Base-by-base conservation (phyloP, 148 eudicot species). In the Drosera capensis region DNA sequence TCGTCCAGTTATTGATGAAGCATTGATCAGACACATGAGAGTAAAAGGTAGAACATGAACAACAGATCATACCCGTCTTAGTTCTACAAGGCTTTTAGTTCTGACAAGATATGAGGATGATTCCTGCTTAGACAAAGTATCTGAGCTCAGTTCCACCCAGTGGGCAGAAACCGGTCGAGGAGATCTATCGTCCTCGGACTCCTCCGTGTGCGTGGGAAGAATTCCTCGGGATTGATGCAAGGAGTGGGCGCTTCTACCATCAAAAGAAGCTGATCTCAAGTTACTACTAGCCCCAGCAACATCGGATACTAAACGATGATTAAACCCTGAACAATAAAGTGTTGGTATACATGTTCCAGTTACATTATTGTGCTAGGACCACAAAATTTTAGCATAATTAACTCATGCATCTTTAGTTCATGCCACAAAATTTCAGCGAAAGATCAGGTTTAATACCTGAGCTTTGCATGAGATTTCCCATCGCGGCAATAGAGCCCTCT, bases 181-280 rank as follows among this genome's bases (percentile, higher is more conserved):
- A 36, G 87, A 68, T 41, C 60, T 64, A 57, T 82, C 96, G 57
- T 81, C 96, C 46, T 79, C 96, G 3, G 74, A 67, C 64, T 82
- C 96, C 68, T 82, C 96, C 40, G 55, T 71, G 45, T 87, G 96
- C 44, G 88, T 74, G 20, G 94, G 71, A 56, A 86, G 95, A 55
- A 68, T 63, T 64, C 55, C 60, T 48, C 66, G 56, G 50, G 71
- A 42, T 56, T 66, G 41, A 42, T 52, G 65, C 45, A 64, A 36
- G 45, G 71, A 70, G 25, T 70, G 63, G 49, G 49, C 61, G 14
- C 76, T 64, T 62, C 71, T 68, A 49, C 66, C 76, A 58, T 77
- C 77, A 51, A 46, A 55, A 29, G 81, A 65, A 34, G 69, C 50
- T 43, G 71, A 53, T 57, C 68, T 64, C 68, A 76, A 49, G 43